A percentile compares a stretch with the other conserved stretches of the same genome.
These are phyloP conservation scores for Jamesozyma hellenica DNA, from an alignment of 805 yeast species.

Conservation along the genomic window DNA sequence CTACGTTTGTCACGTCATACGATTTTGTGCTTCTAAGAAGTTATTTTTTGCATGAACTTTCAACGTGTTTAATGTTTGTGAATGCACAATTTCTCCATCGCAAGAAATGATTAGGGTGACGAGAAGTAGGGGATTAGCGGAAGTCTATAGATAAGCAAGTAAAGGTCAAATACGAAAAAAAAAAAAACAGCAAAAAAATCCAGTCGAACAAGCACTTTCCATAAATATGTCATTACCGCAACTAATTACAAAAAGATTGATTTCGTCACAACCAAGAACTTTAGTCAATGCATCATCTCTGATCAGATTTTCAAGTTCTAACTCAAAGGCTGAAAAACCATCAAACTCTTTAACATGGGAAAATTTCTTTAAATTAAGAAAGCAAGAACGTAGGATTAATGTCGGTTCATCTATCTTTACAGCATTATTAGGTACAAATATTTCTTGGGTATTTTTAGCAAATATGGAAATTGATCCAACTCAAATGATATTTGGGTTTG, in stretches of 20 bases:
- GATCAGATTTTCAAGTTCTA: conserved; percentile 1
- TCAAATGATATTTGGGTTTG: conserved; percentile 76
- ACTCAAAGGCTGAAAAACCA: neutral
- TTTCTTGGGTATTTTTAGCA: conserved; percentile 69
- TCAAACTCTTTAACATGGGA: conserved; percentile 50
- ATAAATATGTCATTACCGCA: neutral
- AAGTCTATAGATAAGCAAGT: no score
- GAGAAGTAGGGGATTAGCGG: no score
- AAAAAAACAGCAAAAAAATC: no score
- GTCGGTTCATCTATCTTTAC: conserved; percentile 57
- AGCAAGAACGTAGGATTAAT: conserved; percentile 63
- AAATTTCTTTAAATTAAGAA: conserved; percentile 66
- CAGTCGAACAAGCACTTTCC: no score
- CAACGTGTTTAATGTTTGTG: no score
- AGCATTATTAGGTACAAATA: conserved; percentile 51
- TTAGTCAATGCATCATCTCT: neutral
- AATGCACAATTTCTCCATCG: no score
- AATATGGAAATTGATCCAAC: conserved; percentile 82
- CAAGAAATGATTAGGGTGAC: no score
- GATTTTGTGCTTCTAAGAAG: no score
- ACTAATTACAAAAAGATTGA: conserved; percentile 1
- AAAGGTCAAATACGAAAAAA: no score
- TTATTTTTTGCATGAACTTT: no score
- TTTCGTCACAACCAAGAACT: neutral
- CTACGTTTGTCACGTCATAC: no score